Conservation (phyloP, 2,329 filamentous ascomycete species). For the Cladobotryum mycophilum region DNA sequence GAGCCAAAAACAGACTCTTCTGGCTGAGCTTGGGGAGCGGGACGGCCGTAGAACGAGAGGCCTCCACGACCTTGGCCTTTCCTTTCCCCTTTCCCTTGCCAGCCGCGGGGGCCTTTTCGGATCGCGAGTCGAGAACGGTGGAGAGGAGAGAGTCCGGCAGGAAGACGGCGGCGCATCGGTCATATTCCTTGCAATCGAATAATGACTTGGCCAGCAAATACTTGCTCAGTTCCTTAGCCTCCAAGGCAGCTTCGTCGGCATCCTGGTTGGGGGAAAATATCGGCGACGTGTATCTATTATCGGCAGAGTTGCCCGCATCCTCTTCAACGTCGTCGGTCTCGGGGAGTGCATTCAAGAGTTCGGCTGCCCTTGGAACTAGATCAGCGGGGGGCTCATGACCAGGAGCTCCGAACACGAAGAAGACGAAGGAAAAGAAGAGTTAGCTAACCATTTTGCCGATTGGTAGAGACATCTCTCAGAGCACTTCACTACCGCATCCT, state of each 20-base stretch:
- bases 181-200: constrained; percentile 92
- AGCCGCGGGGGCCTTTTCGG: constrained; percentile 26
- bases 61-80: constrained; percentile 39
- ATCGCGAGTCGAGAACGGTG: constrained; percentile 50
- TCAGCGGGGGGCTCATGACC: background rate
- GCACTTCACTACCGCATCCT: constrained; percentile 82
- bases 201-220: constrained; percentile 89
- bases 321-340: constrained; percentile 53
- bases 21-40: constrained; percentile 64
- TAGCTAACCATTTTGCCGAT: constrained; percentile 80
- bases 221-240: constrained; percentile 71
- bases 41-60: constrained; percentile 18
- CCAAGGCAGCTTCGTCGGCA: constrained; percentile 65
- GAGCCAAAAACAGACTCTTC: constrained; percentile 82
- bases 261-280: constrained; percentile 55
- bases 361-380: constrained; percentile 67
- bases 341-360: constrained; percentile 80
- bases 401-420: background rate
- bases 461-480: constrained; percentile 94
- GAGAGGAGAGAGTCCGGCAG: constrained; percentile 74
- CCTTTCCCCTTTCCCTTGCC: constrained; percentile 51
- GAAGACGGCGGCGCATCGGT: constrained; percentile 86
- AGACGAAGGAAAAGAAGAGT: background rate
- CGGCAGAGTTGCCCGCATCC: constrained; percentile 22
- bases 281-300: constrained; percentile 37